Percentiles rank a stretch among this genome's conserved stretches.
Evolutionary conservation across 2,329 filamentous ascomycete species (phyloP).

Genomic region (Sordariomycetes sp.): DNA sequence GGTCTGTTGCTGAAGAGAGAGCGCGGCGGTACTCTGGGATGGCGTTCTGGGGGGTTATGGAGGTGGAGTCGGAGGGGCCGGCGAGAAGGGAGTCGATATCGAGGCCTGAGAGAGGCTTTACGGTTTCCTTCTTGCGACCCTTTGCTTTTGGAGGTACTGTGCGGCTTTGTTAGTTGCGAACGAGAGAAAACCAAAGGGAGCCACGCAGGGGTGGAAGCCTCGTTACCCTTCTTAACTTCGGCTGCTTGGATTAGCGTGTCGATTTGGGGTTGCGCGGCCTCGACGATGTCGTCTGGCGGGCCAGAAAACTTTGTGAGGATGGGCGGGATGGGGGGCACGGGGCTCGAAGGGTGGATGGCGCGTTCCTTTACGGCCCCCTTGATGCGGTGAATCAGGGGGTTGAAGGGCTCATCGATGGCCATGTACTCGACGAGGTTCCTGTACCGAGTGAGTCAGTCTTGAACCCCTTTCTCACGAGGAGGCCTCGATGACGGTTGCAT

Average conservation of each 20-base stretch:
- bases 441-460: neutral
- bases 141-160: conserved; percentile 71
- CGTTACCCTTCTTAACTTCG: conserved; percentile 67
- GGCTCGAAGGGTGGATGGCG: conserved; percentile 58
- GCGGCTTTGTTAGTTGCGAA: conserved; percentile 4
- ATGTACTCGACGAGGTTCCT: conserved; percentile 53
- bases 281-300: conserved; percentile 54
- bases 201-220: neutral
- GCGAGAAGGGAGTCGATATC: conserved; percentile 69
- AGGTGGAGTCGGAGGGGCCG: conserved; percentile 1
- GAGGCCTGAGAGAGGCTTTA: conserved; percentile 80
- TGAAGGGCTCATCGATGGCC: conserved; percentile 68
- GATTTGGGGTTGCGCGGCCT: conserved; percentile 42
- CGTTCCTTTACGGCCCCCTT: conserved; percentile 75
- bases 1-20: conserved; percentile 45
- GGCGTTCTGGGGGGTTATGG: conserved; percentile 53
- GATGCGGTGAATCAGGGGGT: conserved; percentile 76
- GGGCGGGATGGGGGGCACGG: conserved; percentile 47
- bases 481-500: neutral
- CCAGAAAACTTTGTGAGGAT: conserved; percentile 60
- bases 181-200: neutral
- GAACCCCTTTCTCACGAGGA: neutral
- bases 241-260: conserved; percentile 53
- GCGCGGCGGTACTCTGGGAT: conserved; percentile 85
- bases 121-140: conserved; percentile 53